phyloP scores from a whole-genome alignment of 2,329 filamentous ascomycete species.

The Tolypocladium nubicola region DNA sequence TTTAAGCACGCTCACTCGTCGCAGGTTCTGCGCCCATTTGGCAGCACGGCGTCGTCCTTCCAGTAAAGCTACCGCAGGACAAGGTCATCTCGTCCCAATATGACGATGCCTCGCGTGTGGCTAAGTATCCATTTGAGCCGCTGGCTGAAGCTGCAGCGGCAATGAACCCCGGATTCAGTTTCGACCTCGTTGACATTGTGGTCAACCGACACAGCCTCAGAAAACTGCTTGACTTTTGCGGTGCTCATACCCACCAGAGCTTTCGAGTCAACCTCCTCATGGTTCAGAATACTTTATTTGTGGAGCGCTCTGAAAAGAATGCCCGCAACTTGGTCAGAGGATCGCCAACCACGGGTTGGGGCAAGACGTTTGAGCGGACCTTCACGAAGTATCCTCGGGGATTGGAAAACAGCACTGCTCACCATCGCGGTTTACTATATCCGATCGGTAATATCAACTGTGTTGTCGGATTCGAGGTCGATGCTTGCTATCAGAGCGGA shows the following conservation, averaged over 20 bases:
- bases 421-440: not conserved
- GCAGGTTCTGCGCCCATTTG: not conserved
- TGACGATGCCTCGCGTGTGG: not conserved
- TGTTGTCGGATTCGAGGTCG: not conserved
- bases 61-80: not conserved
- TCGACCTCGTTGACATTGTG: not conserved
- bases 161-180: not conserved
- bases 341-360: not conserved
- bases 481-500: not conserved
- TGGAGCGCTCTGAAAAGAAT: not conserved
- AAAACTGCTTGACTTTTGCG: not conserved
- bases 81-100: not conserved
- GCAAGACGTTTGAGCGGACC: not conserved
- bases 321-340: not conserved
- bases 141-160: not conserved
- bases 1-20: not conserved
- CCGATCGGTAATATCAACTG: not conserved
- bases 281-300: not conserved
- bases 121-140: not conserved
- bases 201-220: not conserved
- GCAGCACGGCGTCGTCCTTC: not conserved
- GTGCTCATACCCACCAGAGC: not conserved
- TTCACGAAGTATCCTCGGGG: not conserved
- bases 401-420: not conserved
- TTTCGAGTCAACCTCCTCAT: not conserved